Conservation (phyloP, 106 monocot species). For the Dioscorea zingiberensis region DNA sequence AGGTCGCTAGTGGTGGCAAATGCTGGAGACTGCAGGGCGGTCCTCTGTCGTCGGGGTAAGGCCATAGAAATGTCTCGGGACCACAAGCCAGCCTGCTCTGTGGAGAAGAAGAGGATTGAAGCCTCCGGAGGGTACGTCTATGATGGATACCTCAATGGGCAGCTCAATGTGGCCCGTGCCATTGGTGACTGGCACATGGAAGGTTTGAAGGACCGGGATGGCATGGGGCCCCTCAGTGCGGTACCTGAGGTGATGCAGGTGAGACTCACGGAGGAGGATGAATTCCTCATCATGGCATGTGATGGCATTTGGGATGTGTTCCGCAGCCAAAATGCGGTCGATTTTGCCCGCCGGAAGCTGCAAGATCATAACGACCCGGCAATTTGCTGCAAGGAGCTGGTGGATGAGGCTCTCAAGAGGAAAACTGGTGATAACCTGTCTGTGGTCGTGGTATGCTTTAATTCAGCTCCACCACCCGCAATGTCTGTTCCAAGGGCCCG, state of each 20-base stretch:
- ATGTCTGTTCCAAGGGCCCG: constrained; percentile 39
- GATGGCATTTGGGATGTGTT: constrained; percentile 96
- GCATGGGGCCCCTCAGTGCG: constrained; percentile 64
- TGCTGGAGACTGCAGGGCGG: constrained; percentile 86
- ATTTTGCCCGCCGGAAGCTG: constrained; percentile 72
- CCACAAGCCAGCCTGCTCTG: constrained; percentile 53
- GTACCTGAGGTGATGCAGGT: constrained; percentile 65
- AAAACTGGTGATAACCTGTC: constrained; percentile 66
- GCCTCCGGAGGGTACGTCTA: constrained; percentile 59
- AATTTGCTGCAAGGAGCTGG: constrained; percentile 59
- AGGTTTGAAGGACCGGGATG: constrained; percentile 44
- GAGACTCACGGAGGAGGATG: constrained; percentile 70
- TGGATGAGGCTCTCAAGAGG: constrained; percentile 77
- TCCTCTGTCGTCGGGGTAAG: constrained; percentile 70
- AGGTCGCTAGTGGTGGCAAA: constrained; percentile 85
- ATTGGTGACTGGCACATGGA: constrained; percentile 93
- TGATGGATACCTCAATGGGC: constrained; percentile 88
- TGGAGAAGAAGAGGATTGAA: constrained; percentile 60
- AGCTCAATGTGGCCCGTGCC: constrained; percentile 78
- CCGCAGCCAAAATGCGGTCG: constrained; percentile 79
- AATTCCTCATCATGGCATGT: constrained; percentile 86
- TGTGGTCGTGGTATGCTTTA: constrained; percentile 73
- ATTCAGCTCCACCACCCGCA: constrained; percentile 48
- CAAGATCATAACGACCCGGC: constrained; percentile 79
- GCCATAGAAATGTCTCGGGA: constrained; percentile 83